Base-by-base conservation (phyloP, 768 basidiomycete genomes). In the Lentinula raphanica region DNA sequence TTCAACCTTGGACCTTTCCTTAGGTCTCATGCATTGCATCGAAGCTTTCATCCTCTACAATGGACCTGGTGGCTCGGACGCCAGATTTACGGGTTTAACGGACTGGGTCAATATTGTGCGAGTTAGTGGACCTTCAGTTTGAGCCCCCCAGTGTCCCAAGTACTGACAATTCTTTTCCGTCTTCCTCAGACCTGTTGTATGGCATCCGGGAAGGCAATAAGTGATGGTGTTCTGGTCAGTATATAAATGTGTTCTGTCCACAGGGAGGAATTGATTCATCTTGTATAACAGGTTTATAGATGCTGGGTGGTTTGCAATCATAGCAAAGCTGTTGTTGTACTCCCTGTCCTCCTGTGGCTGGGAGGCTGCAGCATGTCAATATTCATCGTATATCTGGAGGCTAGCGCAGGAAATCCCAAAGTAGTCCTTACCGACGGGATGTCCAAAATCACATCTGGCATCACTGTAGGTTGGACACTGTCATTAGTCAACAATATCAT, bases 41-140 rank as follows among this genome's bases (percentile, higher is more conserved):
- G 32, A 59, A 44, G 62, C 62, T 3, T 63, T 63, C 48, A 53
- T 60, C 17, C 56, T 50, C 23, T 63, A 56, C 54, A 62, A 50
- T 11, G 51, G 60, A 11, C 31, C 60, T 9, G 57, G 56, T 3
- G 62, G 60, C 15, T 44, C 60, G 6, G 27, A 23, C 3, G 51
- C 13, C 4, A 48, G 49, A 19, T 61, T 58, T 39, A 59, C 42
- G 5, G 44, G 58, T 17, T 39, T 61, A 25, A 49, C 59, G 5
- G 57, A 63, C 39, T 63, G 62, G 62, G 51, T 61, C 2, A 63
- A 58, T 48, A 54, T 63, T 13, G 44, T 59, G 57, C 45, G 46
- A 46, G 62, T 61, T 25, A 5, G 56, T 44, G 6, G 15, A 5
- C 12, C 8, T 19, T 54, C 23, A 6, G 39, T 19, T 54, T 28